phyloP scores from a whole-genome alignment of 106 monocot genomes.

The Dendrobium catenatum region DNA sequence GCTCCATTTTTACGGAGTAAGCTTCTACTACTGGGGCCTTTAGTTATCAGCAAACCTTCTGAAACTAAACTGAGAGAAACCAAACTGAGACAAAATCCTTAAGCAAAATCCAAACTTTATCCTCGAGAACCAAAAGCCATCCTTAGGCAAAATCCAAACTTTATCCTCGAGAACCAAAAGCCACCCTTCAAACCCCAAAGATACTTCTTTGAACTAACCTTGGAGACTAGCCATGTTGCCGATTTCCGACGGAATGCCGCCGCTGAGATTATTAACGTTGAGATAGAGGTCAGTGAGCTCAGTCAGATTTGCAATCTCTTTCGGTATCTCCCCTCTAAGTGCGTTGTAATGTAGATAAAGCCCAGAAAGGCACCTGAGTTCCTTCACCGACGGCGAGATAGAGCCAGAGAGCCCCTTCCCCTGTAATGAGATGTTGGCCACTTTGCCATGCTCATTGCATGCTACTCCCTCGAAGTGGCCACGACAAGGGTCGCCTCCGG shows the following conservation, averaged over 20 bases:
- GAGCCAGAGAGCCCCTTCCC: conserved; percentile 63
- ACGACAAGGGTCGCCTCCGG: conserved; percentile 46
- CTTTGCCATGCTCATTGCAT: conserved; percentile 62
- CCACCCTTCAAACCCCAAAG: background rate
- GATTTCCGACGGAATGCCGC: conserved; percentile 50
- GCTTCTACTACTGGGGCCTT: background rate
- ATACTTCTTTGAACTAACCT: conserved; percentile 41
- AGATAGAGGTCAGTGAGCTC: conserved; percentile 76
- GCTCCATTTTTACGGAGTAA: background rate
- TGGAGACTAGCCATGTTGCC: conserved; percentile 62
- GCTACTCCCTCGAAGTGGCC: conserved; percentile 70
- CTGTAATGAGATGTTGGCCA: conserved; percentile 75
- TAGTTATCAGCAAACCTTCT: background rate
- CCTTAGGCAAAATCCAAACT: background rate
- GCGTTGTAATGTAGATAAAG: conserved; percentile 65
- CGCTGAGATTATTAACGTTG: conserved; percentile 64
- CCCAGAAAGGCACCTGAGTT: conserved; percentile 36
- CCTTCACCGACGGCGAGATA: conserved; percentile 38
- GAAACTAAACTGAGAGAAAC: background rate
- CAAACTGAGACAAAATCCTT: background rate
- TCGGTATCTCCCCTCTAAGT: conserved; percentile 47
- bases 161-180: background rate
- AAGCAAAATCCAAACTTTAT: background rate
- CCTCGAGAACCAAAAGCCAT: background rate
- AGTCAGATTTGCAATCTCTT: conserved; percentile 52